Percentiles rank a stretch among this genome's conserved stretches.
Evolutionary conservation across 176 grass and related monocot species (phyloP).

Genomic region (Puya raimondii): DNA sequence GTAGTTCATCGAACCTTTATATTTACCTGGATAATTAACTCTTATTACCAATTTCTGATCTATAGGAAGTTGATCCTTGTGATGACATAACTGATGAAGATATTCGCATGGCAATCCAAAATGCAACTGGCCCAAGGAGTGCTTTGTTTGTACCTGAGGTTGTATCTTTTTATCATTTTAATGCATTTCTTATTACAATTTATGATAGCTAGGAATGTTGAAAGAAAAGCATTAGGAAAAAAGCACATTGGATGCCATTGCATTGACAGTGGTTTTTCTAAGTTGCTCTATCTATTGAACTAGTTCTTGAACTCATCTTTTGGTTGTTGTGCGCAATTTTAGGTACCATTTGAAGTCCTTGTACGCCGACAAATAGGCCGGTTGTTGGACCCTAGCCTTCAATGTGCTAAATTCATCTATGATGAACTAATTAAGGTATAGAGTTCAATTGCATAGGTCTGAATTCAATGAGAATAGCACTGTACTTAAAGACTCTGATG

Average conservation of each 20-base stretch:
- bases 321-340: conserved; percentile 16
- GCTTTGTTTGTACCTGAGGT: conserved; percentile 96
- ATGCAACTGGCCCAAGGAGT: conserved; percentile 69
- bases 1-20: neutral
- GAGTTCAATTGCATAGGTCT: neutral
- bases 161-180: conserved; percentile 3
- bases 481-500: neutral
- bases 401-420: conserved; percentile 94
- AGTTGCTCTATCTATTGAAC: neutral
- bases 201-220: neutral
- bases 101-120: conserved; percentile 72
- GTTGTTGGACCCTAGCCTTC: conserved; percentile 91
- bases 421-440: conserved; percentile 95
- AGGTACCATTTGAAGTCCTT: conserved; percentile 95
- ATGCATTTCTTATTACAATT: neutral
- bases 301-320: neutral
- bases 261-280: neutral
- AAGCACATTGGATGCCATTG: neutral
- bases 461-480: neutral
- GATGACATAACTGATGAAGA: conserved; percentile 79
- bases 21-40: neutral
- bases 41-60: conserved; percentile 12
- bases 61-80: conserved; percentile 91
- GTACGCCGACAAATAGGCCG: conserved; percentile 76
- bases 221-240: neutral